Base-by-base conservation (phyloP, 1,284 basidiomycete genomes). In the Cryptococcus neoformans region DNA sequence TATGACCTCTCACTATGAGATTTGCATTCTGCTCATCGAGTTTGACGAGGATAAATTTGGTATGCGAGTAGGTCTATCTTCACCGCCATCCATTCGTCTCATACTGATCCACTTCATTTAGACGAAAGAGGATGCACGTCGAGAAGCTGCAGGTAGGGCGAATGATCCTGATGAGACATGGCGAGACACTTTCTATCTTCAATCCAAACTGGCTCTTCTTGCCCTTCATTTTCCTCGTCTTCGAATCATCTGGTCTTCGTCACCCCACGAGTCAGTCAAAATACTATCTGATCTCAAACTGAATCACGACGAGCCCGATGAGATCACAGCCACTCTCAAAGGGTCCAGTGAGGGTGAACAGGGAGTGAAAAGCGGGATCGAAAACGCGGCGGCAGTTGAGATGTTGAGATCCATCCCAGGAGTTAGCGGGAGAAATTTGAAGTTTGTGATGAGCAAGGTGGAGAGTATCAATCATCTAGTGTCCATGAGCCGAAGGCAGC, bases 1-100 rank as follows among this genome's bases (percentile, higher is more conserved):
- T 16, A 98, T 99, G 95, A 92, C 89, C 0, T 87, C 89, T 5
- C 89, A 98, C 73, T 99, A 98, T 79, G 94, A 93, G 77, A 87
- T 89, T 45, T 93, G 94, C 0, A 84, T 99, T 54, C 80, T 99
- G 12, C 82, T 99, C n/a, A 97, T 99, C 68, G 95, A 99, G 72
- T 99, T 99, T 65, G 95, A 98, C 68, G 92, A 98, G 76, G 89
- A 96, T 75, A 96, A 95, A 69, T 99, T 98, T 75, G 90, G 91
- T 0, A 81, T 97, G 11, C 86, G 91, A 75, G 92, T 90, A 68
- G 58, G 82, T 75, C 21, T 17, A 14, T 16, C 38, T 42, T 28
- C 28, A 28, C 28, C 4, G 3, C 28, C 28, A 28, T 28, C 28
- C 28, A 28, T 28, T 28, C 28, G 28, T 28, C 28, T 28, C 28